Evolutionary conservation across 768 basidiomycete species (phyloP), one percentile per base, ranked within the genome.

Genomic region (Boletus rubescentipes): DNA sequence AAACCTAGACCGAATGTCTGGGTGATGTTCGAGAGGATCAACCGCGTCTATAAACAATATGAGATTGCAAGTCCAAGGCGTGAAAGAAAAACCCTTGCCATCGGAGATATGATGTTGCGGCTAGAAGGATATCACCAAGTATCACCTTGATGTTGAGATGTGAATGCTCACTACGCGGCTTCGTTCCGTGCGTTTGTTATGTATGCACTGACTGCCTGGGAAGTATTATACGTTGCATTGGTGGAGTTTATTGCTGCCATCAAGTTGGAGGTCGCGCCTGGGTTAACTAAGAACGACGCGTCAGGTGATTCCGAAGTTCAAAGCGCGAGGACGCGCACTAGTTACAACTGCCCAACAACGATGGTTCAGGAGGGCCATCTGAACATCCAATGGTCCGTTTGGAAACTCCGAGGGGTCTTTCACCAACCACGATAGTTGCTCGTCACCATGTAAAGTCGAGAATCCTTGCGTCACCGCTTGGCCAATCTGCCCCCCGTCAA

Each of bases 401-500:
- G 77, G 73, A 63, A 84, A 83, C n/a, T 71, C 51, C 8, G 66
- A 63, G 2, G 80, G 64, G 15, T 78, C 61, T 2, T 77, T 55
- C 2, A 74, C 61, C 8, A 66, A 63, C 84, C 83, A 87, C 4
- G 74, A 71, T 1, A 86, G 60, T 37, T 73, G 71, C 8, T 72
- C 62, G 14, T 46, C 14, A 20, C 71, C 64, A 0, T 67, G 61
- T 8, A 70, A 51, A 29, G 44, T 62, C 16, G 68, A 67, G 44
- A 83, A 64, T 1, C 72, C 72, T 57, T 73, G 60, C 0, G 70
- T 70, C 16, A 86, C 76, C 1, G 66, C 65, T 43, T 75, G 70
- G 8, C 85, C 85, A 8, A 87, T 71, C 15, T 72, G 42, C 2
- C 73, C 78, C 7, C 80, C 83, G 38, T 87, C 85, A 56, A 85